Conservation (phyloP, 2,329 filamentous ascomycete genomes). For the Tothia fuscella region DNA sequence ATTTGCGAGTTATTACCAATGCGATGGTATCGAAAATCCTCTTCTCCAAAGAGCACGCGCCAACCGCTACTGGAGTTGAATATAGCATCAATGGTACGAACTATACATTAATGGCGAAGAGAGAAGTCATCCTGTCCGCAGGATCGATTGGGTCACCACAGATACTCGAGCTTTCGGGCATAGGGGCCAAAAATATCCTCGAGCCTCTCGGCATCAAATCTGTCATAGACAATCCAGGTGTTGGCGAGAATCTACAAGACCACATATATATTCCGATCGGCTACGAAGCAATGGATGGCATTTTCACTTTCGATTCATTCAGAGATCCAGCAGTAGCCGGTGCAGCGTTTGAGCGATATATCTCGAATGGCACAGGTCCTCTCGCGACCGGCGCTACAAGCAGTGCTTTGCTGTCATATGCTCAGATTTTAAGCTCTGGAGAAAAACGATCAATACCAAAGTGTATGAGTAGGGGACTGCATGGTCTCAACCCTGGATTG, state of each 20-base stretch:
- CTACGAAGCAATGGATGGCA: not conserved
- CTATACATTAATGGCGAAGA: not conserved
- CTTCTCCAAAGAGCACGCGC: conserved; percentile 26
- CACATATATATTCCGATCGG: not conserved
- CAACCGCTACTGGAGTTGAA: conserved; percentile 28
- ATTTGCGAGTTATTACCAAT: conserved; percentile 34
- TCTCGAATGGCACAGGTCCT: not conserved
- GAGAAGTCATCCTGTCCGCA: conserved; percentile 10
- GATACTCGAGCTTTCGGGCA: conserved; percentile 10
- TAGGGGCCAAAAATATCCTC: conserved; percentile 1
- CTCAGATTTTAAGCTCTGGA: no score
- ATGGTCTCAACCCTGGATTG: no score
- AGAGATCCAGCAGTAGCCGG: not conserved
- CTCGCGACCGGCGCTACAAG: not conserved
- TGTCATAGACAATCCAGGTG: not conserved
- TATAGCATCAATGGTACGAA: conserved; percentile 22
- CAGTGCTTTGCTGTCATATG: not conserved
- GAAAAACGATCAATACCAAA: no score
- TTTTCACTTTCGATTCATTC: not conserved
- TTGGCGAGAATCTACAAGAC: conserved; percentile 11
- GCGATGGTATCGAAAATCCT: conserved; percentile 34
- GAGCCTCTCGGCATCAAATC: conserved; percentile 1
- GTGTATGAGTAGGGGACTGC: not conserved
- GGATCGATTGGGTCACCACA: conserved; percentile 6
- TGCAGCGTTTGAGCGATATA: not conserved